Base-by-base conservation (phyloP, 345 rosid genomes). In the Eucalyptus tenuipes region DNA sequence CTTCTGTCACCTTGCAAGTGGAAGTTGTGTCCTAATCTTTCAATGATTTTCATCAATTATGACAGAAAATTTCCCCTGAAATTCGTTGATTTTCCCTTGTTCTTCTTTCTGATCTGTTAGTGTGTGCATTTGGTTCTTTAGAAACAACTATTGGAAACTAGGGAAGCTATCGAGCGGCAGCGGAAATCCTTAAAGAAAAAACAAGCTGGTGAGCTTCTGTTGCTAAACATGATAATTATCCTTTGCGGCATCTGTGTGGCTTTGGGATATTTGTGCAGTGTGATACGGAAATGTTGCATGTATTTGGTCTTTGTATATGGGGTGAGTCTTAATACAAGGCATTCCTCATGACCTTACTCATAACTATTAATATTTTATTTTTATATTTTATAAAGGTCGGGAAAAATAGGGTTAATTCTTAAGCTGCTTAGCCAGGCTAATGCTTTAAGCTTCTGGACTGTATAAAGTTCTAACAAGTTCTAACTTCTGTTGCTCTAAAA, bases 101-200 rank as follows among this genome's bases (percentile, higher is more conserved):
- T 27, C 24, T 42, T 27, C 45, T 66, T 47, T 88, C 45, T 88
- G 48, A 52, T 18, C 49, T 88, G 80, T 18, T 87, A 40, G 27
- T 80, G 61, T 47, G 61, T 31, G 49, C 85, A 52, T 66, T 42
- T 33, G 48, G 89, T 64, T 84, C 88, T 90, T 66, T 88, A 98
- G 99, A 95, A 91, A 90, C 98, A 96, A 91, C 89, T 98, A 91
- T 91, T 98, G 89, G 99, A 98, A 94, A 95, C 95, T 31, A 98
- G 95, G 94, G 99, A 98, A 93, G 96, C 97, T 85, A 92, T 98
- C 89, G 99, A 98, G 92, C 95, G 99, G 87, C 99, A 95, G 90
- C 93, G 99, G 87, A 98, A 97, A 93, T 92, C 94, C 79, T 92
- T 98, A 87, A 98, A 98, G 96, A 98, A 98, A 91, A 95, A 98